Conservation (phyloP, 495 filamentous ascomycete genomes). For the Saxophila tyrrhenica region DNA sequence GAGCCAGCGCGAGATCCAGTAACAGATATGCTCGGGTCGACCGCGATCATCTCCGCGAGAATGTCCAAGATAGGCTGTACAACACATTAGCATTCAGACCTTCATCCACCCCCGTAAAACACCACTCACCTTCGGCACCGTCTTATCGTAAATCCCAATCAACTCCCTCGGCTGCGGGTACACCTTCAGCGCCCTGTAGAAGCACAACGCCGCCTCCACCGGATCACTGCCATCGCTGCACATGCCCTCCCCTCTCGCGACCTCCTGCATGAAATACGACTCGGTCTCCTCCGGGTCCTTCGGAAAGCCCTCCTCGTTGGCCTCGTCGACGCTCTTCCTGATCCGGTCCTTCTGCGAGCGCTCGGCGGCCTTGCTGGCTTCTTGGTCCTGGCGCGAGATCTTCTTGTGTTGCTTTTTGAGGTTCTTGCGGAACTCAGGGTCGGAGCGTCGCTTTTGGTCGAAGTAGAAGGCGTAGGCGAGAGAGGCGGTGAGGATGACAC, state of each 20-base stretch:
- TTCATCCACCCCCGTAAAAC: conserved; percentile 3
- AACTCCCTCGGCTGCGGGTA: conserved; percentile 89
- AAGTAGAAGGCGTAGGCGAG: conserved; percentile 85
- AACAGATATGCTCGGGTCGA: conserved; percentile 63
- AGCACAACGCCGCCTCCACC: conserved; percentile 79
- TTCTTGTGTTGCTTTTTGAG: conserved; percentile 73
- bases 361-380: conserved; percentile 56
- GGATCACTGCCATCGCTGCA: conserved; percentile 49
- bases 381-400: conserved; percentile 63
- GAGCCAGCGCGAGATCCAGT: conserved; percentile 26
- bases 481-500: conserved; percentile 61
- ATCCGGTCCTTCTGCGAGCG: conserved; percentile 61
- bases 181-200: conserved; percentile 97
- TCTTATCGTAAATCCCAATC: conserved; percentile 96
- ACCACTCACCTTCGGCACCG: conserved; percentile 66
- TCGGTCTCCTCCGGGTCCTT: conserved; percentile 82
- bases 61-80: conserved; percentile 76
- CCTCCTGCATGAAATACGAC: conserved; percentile 87
- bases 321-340: conserved; percentile 57
- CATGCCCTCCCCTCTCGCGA: conserved; percentile 71
- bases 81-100: conserved; percentile 9
- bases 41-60: conserved; percentile 94
- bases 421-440: conserved; percentile 74
- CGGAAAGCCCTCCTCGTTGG: conserved; percentile 85
- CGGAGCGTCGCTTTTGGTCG: conserved; percentile 79